Conservation (phyloP, 2,329 filamentous ascomycete genomes). For the Ciborinia camelliae region DNA sequence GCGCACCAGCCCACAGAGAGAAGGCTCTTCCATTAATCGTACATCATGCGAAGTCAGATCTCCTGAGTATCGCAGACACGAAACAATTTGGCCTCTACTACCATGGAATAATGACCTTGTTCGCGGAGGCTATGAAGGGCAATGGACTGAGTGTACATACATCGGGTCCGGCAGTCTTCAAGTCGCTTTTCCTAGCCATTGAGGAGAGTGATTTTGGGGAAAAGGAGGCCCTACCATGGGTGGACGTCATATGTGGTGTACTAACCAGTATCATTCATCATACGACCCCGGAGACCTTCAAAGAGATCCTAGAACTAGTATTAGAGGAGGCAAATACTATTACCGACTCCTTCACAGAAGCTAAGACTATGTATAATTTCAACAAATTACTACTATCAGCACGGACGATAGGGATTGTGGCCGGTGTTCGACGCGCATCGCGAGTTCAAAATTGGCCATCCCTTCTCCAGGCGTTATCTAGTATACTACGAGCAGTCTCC, state of each 20-base stretch:
- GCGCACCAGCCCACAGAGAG: constrained; percentile 71
- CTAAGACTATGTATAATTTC: constrained; percentile 35
- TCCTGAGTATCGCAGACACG: constrained; percentile 52
- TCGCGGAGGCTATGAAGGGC: constrained; percentile 75
- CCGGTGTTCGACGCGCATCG: constrained; percentile 77
- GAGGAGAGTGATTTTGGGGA: constrained; percentile 49
- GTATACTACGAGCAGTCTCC: constrained; percentile 49
- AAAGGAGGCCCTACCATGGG: constrained; percentile 48
- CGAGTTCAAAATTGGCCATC: constrained; percentile 70
- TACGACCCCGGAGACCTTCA: constrained; percentile 70
- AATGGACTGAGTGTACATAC: constrained; percentile 59
- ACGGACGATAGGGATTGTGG: constrained; percentile 62
- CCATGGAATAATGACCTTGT: constrained; percentile 87
- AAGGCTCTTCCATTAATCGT: constrained; percentile 69
- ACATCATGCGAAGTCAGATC: constrained; percentile 66
- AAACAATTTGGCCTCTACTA: constrained; percentile 68
- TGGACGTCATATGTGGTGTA: constrained; percentile 68
- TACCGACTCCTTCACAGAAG: constrained; percentile 41
- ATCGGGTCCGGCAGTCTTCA: constrained; percentile 52
- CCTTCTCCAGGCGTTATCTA: constrained; percentile 55
- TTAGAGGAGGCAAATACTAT: constrained; percentile 46
- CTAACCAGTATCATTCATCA: constrained; percentile 82
- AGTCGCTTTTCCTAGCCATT: constrained; percentile 45
- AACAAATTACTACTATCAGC: constrained; percentile 49
- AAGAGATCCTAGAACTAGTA: constrained; percentile 61